Conservation (phyloP, 768 basidiomycete genomes). For the Cystobasidium onofrii region DNA sequence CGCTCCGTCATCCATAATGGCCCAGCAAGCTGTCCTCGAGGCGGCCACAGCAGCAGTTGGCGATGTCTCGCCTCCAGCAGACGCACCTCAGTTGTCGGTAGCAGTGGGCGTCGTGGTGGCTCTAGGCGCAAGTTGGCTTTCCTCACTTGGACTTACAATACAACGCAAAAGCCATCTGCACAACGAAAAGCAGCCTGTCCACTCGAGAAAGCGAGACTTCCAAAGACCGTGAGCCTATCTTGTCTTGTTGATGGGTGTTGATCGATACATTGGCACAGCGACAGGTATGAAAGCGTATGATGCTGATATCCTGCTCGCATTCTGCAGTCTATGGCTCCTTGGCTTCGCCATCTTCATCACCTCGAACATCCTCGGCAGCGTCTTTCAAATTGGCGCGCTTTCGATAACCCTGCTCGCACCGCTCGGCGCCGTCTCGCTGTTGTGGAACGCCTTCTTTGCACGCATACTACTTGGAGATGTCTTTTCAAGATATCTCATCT, state of each 20-base stretch:
- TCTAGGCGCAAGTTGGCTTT: background rate
- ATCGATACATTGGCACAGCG: background rate
- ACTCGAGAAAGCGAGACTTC: constrained; percentile 61
- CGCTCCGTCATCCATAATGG: background rate
- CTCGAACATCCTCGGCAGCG: constrained; percentile 66
- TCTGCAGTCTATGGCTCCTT: constrained; percentile 66
- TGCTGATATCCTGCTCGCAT: constrained; percentile 3
- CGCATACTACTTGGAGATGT: constrained; percentile 71
- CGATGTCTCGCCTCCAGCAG: background rate
- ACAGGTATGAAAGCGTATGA: background rate
- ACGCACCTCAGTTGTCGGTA: background rate
- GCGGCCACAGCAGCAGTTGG: background rate
- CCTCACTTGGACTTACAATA: constrained; percentile 59
- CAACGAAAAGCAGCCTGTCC: constrained; percentile 63
- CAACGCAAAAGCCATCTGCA: constrained; percentile 87
- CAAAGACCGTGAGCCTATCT: constrained; percentile 73
- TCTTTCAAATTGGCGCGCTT: constrained; percentile 80
- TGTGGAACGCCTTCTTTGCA: constrained; percentile 92
- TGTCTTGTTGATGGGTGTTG: constrained; percentile 37
- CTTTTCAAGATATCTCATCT: constrained; percentile 72
- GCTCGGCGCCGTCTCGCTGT: constrained; percentile 62
- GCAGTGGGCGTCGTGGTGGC: constrained; percentile 7
- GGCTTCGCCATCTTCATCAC: constrained; percentile 80
- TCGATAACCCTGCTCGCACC: constrained; percentile 92
- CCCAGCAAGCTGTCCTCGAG: background rate